Percentiles rank a stretch among this genome's conserved stretches.
Evolutionary conservation across 352 stramenopile species (phyloP).

Genomic region (Phytopythium ostracodes): DNA sequence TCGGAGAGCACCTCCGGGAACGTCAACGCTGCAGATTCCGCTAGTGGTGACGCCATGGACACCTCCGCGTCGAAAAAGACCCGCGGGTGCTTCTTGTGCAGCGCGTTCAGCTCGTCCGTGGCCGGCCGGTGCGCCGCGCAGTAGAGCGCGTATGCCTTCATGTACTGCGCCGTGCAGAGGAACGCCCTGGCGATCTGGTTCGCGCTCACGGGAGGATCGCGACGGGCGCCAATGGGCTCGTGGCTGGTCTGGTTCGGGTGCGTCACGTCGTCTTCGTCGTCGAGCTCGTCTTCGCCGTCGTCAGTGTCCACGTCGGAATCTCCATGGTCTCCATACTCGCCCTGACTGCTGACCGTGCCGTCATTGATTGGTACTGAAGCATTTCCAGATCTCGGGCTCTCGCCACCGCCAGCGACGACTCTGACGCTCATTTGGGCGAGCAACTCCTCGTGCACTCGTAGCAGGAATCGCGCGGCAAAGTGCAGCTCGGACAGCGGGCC

Average conservation of each 20-base stretch:
- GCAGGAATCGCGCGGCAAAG: conserved; percentile 15
- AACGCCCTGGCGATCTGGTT: conserved; percentile 29
- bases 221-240: neutral
- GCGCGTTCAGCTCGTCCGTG: conserved; percentile 41
- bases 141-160: conserved; percentile 72
- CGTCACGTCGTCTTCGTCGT: neutral
- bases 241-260: neutral
- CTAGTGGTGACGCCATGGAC: neutral
- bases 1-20: conserved; percentile 31
- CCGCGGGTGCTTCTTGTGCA: conserved; percentile 24
- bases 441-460: conserved; percentile 22
- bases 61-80: neutral
- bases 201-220: neutral
- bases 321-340: too few relatives aligned
- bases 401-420: too few relatives aligned
- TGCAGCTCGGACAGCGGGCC: conserved; percentile 17
- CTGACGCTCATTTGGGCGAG: neutral
- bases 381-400: too few relatives aligned
- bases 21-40: conserved; percentile 13
- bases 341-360: too few relatives aligned
- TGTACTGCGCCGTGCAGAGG: conserved; percentile 45
- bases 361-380: neutral
- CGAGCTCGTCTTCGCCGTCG: conserved; percentile 13
- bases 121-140: conserved; percentile 45
- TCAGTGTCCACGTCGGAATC: neutral